Evolutionary conservation across 108 stramenopile genomes (phyloP).

Genomic region (Schizochytrium sp.): DNA sequence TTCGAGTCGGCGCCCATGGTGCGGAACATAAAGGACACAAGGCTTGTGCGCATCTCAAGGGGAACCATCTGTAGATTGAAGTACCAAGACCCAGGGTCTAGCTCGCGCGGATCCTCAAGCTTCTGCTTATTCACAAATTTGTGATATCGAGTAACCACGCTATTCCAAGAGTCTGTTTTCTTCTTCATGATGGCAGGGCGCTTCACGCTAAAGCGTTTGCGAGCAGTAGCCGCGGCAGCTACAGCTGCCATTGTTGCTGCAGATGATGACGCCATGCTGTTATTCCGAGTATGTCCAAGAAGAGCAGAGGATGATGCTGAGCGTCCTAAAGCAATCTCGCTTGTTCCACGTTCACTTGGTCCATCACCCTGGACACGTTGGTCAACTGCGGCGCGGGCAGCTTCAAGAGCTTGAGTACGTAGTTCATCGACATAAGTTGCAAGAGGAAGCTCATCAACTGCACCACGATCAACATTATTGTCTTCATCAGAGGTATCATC

Average conservation of each 20-base stretch:
- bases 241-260: slow-evolving; percentile 23
- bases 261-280: neutral
- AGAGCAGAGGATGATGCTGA: neutral
- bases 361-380: neutral
- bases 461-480: neutral
- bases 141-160: neutral
- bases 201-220: neutral
- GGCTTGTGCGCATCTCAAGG: no score
- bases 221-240: slow-evolving; percentile 3
- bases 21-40: slow-evolving; percentile 27
- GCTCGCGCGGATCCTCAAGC: neutral
- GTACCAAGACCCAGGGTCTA: neutral
- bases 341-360: neutral
- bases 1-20: neutral
- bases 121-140: slow-evolving; percentile 3
- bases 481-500: no score
- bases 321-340: neutral
- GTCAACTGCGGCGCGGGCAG: neutral
- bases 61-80: slow-evolving; percentile 20
- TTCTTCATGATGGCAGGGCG: neutral
- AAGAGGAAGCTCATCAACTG: neutral
- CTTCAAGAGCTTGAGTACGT: neutral
- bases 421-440: neutral
- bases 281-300: neutral
- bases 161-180: slow-evolving; percentile 13